A percentile compares a stretch with the other conserved stretches of the same genome.
These are phyloP conservation scores for Seminavis robusta DNA, from an alignment of 108 stramenopile species.

Conservation along the genomic window DNA sequence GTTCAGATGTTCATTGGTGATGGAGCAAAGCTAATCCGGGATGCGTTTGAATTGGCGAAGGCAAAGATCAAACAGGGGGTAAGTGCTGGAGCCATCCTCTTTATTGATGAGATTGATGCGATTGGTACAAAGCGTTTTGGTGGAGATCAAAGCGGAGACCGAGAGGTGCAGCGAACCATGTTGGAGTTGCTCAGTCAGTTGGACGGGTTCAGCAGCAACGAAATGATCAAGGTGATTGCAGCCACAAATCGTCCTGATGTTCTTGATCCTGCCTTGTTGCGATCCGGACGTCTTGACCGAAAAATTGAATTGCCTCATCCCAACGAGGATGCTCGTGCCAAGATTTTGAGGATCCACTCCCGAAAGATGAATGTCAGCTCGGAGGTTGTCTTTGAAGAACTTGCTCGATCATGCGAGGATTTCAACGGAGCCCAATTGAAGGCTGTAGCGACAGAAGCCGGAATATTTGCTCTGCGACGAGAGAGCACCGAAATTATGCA, in stretches of 20 bases:
- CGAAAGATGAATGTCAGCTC: slow-evolving; percentile 88
- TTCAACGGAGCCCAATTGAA: slow-evolving; percentile 98
- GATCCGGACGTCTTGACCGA: slow-evolving; percentile 95
- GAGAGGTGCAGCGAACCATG: slow-evolving; percentile 99
- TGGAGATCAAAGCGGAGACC: slow-evolving; percentile 96
- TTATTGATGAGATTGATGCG: slow-evolving; percentile 99
- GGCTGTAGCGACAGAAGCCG: slow-evolving; percentile 98
- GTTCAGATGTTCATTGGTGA: slow-evolving; percentile 99
- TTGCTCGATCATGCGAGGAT: slow-evolving; percentile 94
- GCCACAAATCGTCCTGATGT: slow-evolving; percentile 98
- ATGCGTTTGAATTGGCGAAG: slow-evolving; percentile 98
- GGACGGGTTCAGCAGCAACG: slow-evolving; percentile 95
- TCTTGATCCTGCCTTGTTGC: slow-evolving; percentile 96
- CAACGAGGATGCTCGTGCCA: slow-evolving; percentile 90
- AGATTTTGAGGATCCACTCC: slow-evolving; percentile 93
- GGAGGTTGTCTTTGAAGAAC: slow-evolving; percentile 95
- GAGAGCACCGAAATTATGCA: slow-evolving; percentile 57
- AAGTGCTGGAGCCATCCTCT: slow-evolving; percentile 71
- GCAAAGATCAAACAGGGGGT: slow-evolving; percentile 87
- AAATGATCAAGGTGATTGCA: slow-evolving; percentile 99
- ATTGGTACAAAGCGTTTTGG: slow-evolving; percentile 99
- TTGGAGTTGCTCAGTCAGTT: slow-evolving; percentile 97
- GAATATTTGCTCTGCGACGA: slow-evolving; percentile 94
- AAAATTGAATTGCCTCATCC: slow-evolving; percentile 99
- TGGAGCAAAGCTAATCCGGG: slow-evolving; percentile 98